Evolutionary conservation across 1,284 basidiomycete genomes (phyloP), one percentile per base, ranked within the genome.

Genomic region (Anthracocystis setariae): DNA sequence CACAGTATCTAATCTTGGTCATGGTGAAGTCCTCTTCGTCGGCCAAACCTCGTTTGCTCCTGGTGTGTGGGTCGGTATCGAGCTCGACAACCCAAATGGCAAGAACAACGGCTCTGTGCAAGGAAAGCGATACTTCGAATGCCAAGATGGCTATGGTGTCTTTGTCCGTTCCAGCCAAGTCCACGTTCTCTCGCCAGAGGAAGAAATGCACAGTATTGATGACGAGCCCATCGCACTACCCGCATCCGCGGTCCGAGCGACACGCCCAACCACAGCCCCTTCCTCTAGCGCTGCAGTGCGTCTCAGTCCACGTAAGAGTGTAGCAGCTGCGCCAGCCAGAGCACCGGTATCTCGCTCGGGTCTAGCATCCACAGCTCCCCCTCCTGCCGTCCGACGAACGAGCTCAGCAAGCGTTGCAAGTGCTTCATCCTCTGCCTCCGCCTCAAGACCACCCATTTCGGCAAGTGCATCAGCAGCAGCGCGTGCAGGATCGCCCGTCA

Each of bases 31-130:
- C 29, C 88, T 93, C 46, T 99, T 94, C 86, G 88, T 87, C 42
- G 96, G 96, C 0, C 81, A 88, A 47, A 87, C 96, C 0, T 87
- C 88, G 3, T 98, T 98, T 82, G 89, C 92, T 15, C 83, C 89
- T 2, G 96, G 96, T 0, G 91, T 91, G 85, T 98, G 96, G 96
- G 88, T 97, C 61, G 96, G 96, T 15, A 89, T 98, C 59, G 93
- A 94, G 82, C 88, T 98, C 54, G 88, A 84, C 55, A 74, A 79
- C 76, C 80, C 49, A 4, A 90, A 89, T 43, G 96, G 96, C 38
- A 98, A 98, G 89, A 98, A 99, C 85, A 91, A 98, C 78, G 96
- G 96, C 2, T 88, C 89, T 1, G 92, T 99, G 0, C 87, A 90
- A 46, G 94, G 91, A 25, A 86, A 90, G 58, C 77, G 85, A 8